Percentiles rank a stretch among this genome's conserved stretches.
Evolutionary conservation across 139 green algal genomes (phyloP).

Genomic region (Chlorokybus atmophyticus): DNA sequence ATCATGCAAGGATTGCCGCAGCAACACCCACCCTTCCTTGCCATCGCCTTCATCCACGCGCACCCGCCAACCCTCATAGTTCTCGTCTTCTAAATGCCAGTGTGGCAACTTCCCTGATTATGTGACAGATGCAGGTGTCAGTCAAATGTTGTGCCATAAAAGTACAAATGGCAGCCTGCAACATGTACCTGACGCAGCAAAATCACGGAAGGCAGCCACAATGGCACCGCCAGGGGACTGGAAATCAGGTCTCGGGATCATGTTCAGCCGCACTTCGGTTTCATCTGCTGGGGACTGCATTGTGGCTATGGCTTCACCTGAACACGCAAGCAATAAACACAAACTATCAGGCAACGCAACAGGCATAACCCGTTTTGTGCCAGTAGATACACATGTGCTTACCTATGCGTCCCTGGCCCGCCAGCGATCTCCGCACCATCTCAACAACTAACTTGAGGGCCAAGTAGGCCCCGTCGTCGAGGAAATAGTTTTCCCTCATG

Average conservation of each 20-base stretch:
- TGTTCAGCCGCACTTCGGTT: slow-evolving; percentile 51
- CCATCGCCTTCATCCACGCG: slow-evolving; percentile 43
- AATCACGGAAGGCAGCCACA: slow-evolving; percentile 1
- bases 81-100: slow-evolving; percentile 59
- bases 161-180: background rate
- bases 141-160: slow-evolving; percentile 10
- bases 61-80: slow-evolving; percentile 76
- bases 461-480: slow-evolving; percentile 82
- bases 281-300: slow-evolving; percentile 56
- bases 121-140: slow-evolving; percentile 3
- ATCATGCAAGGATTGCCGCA: slow-evolving; percentile 77
- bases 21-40: slow-evolving; percentile 70
- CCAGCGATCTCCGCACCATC: slow-evolving; percentile 34
- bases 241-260: slow-evolving; percentile 41
- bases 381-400: too few relatives aligned
- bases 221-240: slow-evolving; percentile 27
- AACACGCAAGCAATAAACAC: too few relatives aligned
- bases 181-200: background rate
- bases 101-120: slow-evolving; percentile 3
- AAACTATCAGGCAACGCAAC: too few relatives aligned
- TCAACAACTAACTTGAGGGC: slow-evolving; percentile 78
- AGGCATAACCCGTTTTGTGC: too few relatives aligned
- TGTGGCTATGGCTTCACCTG: slow-evolving; percentile 51
- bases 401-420: slow-evolving; percentile 25
- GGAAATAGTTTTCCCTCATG: slow-evolving; percentile 79